Base-by-base conservation (phyloP, 441 rosid species). In the Arabidopsis hybrid region DNA sequence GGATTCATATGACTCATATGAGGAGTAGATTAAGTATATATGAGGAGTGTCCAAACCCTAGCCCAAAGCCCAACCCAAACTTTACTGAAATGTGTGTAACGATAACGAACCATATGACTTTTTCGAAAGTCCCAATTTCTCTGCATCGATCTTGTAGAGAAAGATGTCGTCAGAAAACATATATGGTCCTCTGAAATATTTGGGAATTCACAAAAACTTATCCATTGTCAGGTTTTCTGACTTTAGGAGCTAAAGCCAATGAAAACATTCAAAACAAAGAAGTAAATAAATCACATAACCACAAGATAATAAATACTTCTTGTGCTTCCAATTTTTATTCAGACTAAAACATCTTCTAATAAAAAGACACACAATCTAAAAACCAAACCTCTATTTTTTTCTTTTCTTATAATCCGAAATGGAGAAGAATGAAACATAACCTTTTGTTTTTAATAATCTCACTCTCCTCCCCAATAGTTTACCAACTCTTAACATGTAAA, bases 351-450 rank as follows among this genome's bases (percentile, higher is more conserved):
- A 72, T 32, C 11, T n/a, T 66, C 53, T 75, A 42, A 14, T 11
- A 51, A 36, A 67, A 53, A 49, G 9, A 67, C 16, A 26, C 36
- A 42, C 29, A 62, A 69, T 21, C 58, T 67, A 58, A 60, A 40
- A 62, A 38, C 66, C 43, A 74, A 64, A 63, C 64, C 13, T 68
- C 74, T 75, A 53, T n/a, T 43, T 65, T 0, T 13, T 53, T 35
- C 18, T 43, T 4, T 4, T 53, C 65, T 38, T 49, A 45, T 68
- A 16, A 29, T 65, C 74, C 72, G 57, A 36, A 73, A 65, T 50
- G 75, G 79, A 81, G 67, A 83, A 73, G 85, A 87, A 86, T 84
- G 21, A 80, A 78, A 52, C 78, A 78, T 56, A 51, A 51, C 12
- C 12, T n/a, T 10, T 36, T 38, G 14, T 10, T 68, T 52, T 2